Percentiles rank a stretch among this genome's conserved stretches.
phyloP scores from a whole-genome alignment of 768 basidiomycete species.

The Sarcomyxa edulis region DNA sequence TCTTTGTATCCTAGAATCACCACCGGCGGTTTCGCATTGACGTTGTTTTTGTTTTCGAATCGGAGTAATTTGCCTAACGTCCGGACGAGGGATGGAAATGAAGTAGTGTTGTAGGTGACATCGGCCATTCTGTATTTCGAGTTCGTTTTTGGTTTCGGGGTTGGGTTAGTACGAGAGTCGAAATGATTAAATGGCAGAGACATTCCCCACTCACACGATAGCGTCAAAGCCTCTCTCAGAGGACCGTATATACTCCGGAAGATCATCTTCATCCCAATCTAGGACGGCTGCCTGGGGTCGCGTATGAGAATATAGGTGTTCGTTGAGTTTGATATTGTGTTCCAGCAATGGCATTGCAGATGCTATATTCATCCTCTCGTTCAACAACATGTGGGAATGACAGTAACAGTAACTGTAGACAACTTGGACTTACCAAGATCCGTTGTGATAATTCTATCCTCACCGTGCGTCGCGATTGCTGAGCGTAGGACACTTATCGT shows the following conservation, averaged over 20 bases:
- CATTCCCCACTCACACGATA: constrained; percentile 56
- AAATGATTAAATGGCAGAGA: background rate
- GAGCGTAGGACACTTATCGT: constrained; percentile 55
- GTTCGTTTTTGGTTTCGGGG: too few relatives aligned
- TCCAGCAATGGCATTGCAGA: constrained; percentile 78
- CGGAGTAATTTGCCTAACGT: constrained; percentile 53
- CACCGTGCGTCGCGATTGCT: constrained; percentile 12
- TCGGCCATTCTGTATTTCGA: constrained; percentile 85
- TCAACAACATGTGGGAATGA: background rate
- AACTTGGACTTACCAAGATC: constrained; percentile 67
- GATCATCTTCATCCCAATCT: constrained; percentile 69
- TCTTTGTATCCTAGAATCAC: constrained; percentile 85
- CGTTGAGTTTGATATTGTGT: constrained; percentile 57
- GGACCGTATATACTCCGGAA: constrained; percentile 39
- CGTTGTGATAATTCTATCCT: constrained; percentile 46
- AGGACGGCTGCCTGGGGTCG: constrained; percentile 38
- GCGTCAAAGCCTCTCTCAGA: constrained; percentile 44
- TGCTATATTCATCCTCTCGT: constrained; percentile 38
- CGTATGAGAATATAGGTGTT: constrained; percentile 24
- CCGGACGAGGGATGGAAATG: constrained; percentile 72
- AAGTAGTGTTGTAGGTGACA: constrained; percentile 85
- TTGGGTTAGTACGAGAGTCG: constrained; percentile 2
- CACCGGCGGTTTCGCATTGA: constrained; percentile 22
- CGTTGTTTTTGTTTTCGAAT: constrained; percentile 8
- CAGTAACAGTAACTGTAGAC: background rate